phyloP scores from a whole-genome alignment of 2,329 filamentous ascomycete species.

The Mollisiaceae sp. region DNA sequence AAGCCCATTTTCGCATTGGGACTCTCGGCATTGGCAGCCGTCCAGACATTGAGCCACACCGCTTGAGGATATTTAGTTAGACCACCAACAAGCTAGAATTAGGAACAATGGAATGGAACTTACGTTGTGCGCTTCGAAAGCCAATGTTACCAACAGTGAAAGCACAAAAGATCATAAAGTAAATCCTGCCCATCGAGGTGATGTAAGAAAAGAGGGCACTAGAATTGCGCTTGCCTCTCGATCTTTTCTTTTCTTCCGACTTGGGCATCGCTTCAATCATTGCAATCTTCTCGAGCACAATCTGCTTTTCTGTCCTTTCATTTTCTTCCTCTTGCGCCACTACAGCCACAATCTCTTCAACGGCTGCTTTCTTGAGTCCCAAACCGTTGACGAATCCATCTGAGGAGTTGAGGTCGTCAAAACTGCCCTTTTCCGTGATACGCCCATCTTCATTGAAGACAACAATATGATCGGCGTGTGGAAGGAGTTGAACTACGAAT shows the following conservation, averaged over 20 bases:
- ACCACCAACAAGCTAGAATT: neutral
- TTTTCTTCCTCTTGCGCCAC: neutral
- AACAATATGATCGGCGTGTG: conserved; percentile 47
- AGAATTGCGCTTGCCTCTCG: neutral
- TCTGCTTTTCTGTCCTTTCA: neutral
- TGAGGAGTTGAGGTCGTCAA: conserved; percentile 34
- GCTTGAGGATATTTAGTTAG: neutral
- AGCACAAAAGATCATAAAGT: neutral
- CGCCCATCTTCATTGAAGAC: conserved; percentile 43
- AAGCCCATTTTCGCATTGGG: neutral
- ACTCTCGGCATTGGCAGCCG: neutral
- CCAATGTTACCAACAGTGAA: neutral
- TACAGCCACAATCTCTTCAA: neutral
- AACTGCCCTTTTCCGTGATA: conserved; percentile 47
- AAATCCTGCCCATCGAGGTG: neutral
- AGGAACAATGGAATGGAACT: neutral
- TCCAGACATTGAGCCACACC: neutral
- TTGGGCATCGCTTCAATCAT: neutral
- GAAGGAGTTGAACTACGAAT: conserved; percentile 32
- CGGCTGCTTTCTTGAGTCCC: neutral
- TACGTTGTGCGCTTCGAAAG: neutral
- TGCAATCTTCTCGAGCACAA: neutral
- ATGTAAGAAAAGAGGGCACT: neutral
- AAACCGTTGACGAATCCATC: conserved; percentile 2
- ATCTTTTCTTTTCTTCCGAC: neutral